Evolutionary conservation across 2,329 filamentous ascomycete species (phyloP), one percentile per base, ranked within the genome.

Genomic region (Exophiala phaeomuriformis): DNA sequence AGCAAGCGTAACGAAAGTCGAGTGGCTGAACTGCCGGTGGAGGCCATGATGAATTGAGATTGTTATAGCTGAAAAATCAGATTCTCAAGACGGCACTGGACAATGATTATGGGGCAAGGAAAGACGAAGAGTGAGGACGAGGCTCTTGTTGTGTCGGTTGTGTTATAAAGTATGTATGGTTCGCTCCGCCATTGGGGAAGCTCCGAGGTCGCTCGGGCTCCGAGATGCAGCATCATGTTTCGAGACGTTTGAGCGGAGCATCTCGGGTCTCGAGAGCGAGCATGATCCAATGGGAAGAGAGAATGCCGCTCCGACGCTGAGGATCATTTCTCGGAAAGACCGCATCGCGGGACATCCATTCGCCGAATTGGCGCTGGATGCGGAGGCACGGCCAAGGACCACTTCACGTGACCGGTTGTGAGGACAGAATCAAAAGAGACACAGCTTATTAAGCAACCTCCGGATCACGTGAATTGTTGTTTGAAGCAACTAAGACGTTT

Each of bases 161-260:
- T 19, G 19, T 19, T 19, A 19, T 19, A 19, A 19, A 19, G 19
- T 19, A 19, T 19, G 19, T 19, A 19, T 19, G 19, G 9, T 5
- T 44, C 35, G 32, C 19, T 41, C 3, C 19, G 19, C 30, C 4
- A 40, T 2, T 33, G 52, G 49, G 29, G 47, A 48, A 29, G 41
- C 51, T 59, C 56, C 56, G 56, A 59, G 56, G 44, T 59, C 53
- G 51, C 51, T 49, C 43, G 31, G 29, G 52, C 50, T 54, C 56
- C 49, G 49, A 52, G 37, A 47, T 28, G 4, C 9, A 5, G 19
- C 5, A 28, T 10, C 7, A 8, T 5, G n/a, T 52, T 47, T 49
- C 53, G 56, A 59, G 56, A 55, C 3, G 37, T 6, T 10, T 32
- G n/a, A 28, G 48, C 50, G 43, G 47, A 27, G 40, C 9, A 49